Evolutionary conservation across 1,139 yeast species (phyloP), one percentile per base, ranked within the genome.

Genomic region (Dujonia santamariae): DNA sequence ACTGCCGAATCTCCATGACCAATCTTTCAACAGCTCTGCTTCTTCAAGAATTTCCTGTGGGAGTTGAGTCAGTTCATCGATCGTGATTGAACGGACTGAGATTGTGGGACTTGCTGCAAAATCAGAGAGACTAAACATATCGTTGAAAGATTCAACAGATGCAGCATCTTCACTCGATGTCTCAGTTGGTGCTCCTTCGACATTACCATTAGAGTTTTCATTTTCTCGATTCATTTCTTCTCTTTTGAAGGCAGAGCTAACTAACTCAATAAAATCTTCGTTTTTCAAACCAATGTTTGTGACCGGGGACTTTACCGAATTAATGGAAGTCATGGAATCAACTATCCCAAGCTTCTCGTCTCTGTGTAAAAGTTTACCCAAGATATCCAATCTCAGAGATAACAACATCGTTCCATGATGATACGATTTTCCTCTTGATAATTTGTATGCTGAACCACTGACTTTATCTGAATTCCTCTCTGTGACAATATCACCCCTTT

Each of bases 351-450:
- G 56, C n/a, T 59, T 50, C 8, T 59, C 59, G 27, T 67, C 68
- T 13, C 84, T 50, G 21, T 72, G 72, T 38, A 92, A 62, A 9
- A 87, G 53, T 19, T 76, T 65, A 2, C 79, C 66, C 40, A 92
- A 63, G 1, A 70, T 60, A 18, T 68, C 70, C 20, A 94, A 60
- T 32, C 79, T 66, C 38, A 95, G 80, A 37, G 75, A 63, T 14
- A 94, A 63, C 9, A 94, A 66, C 97, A 94, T 87, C 0, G 99
- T 94, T 0, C 97, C 98, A 59, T 94, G 99, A 54, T 94, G 98
- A 46, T 90, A 84, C 3, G 96, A 82, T 46, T 78, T 79, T 0
- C 95, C 94, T 34, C 76, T 75, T 8, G 95, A 80, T 14, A 94
- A 69, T 52, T 90, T 92, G 57, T 77, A 90, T 0, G 97, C 97